Evolutionary conservation across 2,329 filamentous ascomycete genomes (phyloP).

Genomic region (Anthostomella pinea): DNA sequence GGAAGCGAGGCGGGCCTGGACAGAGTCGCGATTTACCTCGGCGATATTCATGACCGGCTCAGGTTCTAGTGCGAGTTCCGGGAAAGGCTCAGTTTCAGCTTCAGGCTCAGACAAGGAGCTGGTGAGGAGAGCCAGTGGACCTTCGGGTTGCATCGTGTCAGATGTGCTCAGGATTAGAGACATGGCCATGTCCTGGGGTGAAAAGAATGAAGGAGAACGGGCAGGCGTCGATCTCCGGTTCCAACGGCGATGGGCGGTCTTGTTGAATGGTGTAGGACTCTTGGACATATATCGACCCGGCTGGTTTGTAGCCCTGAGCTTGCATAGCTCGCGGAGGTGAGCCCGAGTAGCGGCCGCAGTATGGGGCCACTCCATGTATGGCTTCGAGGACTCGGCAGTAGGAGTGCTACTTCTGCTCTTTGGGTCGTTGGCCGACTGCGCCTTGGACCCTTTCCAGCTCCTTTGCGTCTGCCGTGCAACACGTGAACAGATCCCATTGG

Average conservation of each 20-base stretch:
- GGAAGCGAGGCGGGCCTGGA: slow-evolving; percentile 46
- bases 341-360: slow-evolving; percentile 60
- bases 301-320: slow-evolving; percentile 46
- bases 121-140: slow-evolving; percentile 60
- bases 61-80: slow-evolving; percentile 12
- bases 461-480: slow-evolving; percentile 64
- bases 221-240: slow-evolving; percentile 48
- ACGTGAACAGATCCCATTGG: slow-evolving; percentile 61
- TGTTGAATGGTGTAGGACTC: slow-evolving; percentile 56
- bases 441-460: slow-evolving; percentile 63
- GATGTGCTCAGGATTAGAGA: slow-evolving; percentile 62
- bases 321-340: slow-evolving; percentile 62
- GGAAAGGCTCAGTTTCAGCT: slow-evolving; percentile 25
- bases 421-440: slow-evolving; percentile 30
- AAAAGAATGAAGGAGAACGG: slow-evolving; percentile 50
- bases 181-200: slow-evolving; percentile 59
- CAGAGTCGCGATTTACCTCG: slow-evolving; percentile 11
- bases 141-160: slow-evolving; percentile 62
- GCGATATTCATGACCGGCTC: slow-evolving; percentile 3
- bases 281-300: slow-evolving; percentile 47
- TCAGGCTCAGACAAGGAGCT: slow-evolving; percentile 30
- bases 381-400: slow-evolving; percentile 44
- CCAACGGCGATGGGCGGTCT: slow-evolving; percentile 47
- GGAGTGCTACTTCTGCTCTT: slow-evolving; percentile 57
- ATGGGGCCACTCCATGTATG: slow-evolving; percentile 62